Base-by-base conservation (phyloP, 768 basidiomycete species). In the Fomitopsis serialis region DNA sequence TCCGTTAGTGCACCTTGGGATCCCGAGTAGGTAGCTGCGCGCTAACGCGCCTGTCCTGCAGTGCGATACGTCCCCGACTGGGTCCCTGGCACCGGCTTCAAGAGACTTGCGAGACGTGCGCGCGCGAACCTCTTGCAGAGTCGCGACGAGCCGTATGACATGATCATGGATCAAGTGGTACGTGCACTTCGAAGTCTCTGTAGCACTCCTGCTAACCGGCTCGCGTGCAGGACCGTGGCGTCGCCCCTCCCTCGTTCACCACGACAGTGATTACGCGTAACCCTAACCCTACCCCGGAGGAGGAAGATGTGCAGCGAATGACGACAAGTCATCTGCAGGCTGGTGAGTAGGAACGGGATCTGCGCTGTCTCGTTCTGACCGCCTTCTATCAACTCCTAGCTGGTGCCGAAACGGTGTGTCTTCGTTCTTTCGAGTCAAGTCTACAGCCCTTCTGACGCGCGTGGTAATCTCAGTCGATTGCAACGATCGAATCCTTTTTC, bases 121-220 rank as follows among this genome's bases (percentile, higher is more conserved):
- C 49, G 54, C 50, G 43, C 55, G 11, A 49, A 45, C 11, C 13
- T 23, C 7, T 42, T 64, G 8, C 51, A 61, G 11, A 50, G 59
- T 52, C 58, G 64, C 34, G 58, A 72, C 27, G 60, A 61, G 32
- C 72, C 72, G 9, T 70, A 66, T 48, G 57, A 66, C 8, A 52
- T 59, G 6, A 54, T 61, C 12, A 51, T 56, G 36, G 34, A 45
- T 17, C 43, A 55, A 10, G 24, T 58, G 50, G 60, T 61, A 17
- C 21, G 54, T 10, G 11, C 11, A 11, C 29, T 32, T 32, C 29
- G 6, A n/a, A n/a, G 7, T 22, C 25, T 34, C 4, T n/a, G 3
- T 15, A 13, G 22, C 17, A 23, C 45, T 45, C 9, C 9, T n/a
- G 29, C 29, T 32, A 11, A 32, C 5, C 11, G 29, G 11, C 6